A percentile compares a stretch with the other conserved stretches of the same genome.
These are phyloP conservation scores for Phylloporus rhodoxanthus DNA, from an alignment of 768 basidiomycete genomes.

Conservation along the genomic window DNA sequence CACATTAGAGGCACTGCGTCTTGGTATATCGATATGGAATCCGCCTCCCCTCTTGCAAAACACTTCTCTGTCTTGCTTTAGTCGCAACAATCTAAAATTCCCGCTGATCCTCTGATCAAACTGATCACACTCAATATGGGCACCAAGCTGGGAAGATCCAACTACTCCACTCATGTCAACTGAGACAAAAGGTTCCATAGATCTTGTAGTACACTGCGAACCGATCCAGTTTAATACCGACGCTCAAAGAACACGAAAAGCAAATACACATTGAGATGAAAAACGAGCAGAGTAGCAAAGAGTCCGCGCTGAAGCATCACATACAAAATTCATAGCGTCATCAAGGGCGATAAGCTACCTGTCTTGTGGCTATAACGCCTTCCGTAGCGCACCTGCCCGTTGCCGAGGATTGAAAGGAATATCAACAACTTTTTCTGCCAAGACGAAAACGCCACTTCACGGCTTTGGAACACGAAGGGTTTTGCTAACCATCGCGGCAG, in stretches of 20 bases:
- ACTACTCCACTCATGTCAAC: too few relatives aligned
- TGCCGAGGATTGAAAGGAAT: background rate
- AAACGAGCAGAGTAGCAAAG: background rate
- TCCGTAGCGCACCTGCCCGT: constrained; percentile 4
- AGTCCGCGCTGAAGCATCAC: constrained; percentile 3
- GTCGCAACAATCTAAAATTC: too few relatives aligned
- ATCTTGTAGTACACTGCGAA: background rate
- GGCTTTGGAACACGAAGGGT: constrained; percentile 83
- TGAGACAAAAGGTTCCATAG: background rate
- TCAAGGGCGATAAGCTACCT: constrained; percentile 6
- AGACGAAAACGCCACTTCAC: constrained; percentile 28
- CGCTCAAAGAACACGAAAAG: background rate
- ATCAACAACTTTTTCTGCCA: background rate
- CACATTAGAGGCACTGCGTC: background rate
- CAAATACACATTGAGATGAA: background rate
- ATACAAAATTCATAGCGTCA: constrained; percentile 12
- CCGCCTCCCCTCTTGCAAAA: background rate
- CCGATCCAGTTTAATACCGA: background rate
- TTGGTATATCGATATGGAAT: background rate
- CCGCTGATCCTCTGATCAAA: too few relatives aligned
- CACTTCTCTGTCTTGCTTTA: too few relatives aligned
- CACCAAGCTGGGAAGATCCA: too few relatives aligned
- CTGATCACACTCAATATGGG: too few relatives aligned
- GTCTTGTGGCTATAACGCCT: background rate
- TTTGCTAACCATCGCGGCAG: constrained; percentile 96